Base-by-base conservation (phyloP, 164 flowering plant species). In the Magnolia officinalis region DNA sequence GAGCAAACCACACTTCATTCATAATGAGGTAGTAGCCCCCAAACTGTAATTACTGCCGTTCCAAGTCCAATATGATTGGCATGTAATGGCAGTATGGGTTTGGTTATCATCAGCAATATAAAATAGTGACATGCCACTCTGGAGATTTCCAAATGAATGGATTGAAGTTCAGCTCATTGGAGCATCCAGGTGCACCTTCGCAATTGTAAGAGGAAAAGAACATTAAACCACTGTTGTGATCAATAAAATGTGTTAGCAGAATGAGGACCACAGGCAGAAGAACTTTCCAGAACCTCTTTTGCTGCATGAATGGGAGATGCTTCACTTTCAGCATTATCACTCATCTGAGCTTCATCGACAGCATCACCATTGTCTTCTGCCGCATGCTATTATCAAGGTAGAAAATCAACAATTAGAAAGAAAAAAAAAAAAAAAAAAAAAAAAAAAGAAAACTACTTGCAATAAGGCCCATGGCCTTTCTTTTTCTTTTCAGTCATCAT, bases 331-430 rank as follows among this genome's bases (percentile, higher is more conserved):
- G 77, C 70, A 76, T 67, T 50, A 71, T 81, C 83, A 73, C 19
- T 59, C 50, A 76, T 72, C 70, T 80, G 84, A 83, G 58, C 80
- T 79, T 80, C 86, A 74, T 52, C 80, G 51, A 55, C 80, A 69
- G 78, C n/a, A 29, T 80, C 79, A 45, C 63, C 79, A 52, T 78
- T n/a, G 45, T 81, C 73, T 72, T 82, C 87, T 70, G 13, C 80
- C 16, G 51, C 55, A 70, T 76, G 88, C 92, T 89, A 77, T 65
- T 1, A 77, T 13, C 83, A 64, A 37, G 67, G 50, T 66, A 24
- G 24, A 68, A 68, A 20, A 49, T 68, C 49, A 37, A 68, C 31
- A 11, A 68, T 68, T 18, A 18, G n/a, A 29, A 29, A 68, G 0
- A 14, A 29, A 65, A 29, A 65, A 65, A 5, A 4, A 4, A 37